Conservation (phyloP, 2,329 filamentous ascomycete species). For the Exophiala sp. region DNA sequence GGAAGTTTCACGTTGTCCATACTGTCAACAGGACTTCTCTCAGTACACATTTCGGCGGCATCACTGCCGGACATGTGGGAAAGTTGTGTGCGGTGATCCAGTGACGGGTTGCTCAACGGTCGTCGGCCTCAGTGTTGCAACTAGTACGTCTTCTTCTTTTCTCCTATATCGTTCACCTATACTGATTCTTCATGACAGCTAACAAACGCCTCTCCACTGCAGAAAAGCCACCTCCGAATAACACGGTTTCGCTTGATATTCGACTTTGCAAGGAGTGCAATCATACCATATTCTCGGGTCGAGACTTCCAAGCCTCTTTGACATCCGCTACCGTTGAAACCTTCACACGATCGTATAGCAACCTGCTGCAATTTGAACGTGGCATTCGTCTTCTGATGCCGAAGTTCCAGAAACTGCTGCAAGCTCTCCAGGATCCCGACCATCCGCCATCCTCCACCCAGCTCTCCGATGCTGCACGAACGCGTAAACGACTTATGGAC, state of each 20-base stretch:
- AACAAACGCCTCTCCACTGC: slow-evolving; percentile 19
- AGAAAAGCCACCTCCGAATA: slow-evolving; percentile 36
- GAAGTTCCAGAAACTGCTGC: slow-evolving; percentile 74
- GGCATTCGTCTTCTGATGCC: slow-evolving; percentile 80
- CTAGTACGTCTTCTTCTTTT: slow-evolving; percentile 46
- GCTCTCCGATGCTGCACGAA: slow-evolving; percentile 80
- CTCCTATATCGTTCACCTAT: slow-evolving; percentile 6
- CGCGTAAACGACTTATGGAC: slow-evolving; percentile 84
- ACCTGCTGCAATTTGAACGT: slow-evolving; percentile 79
- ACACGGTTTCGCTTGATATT: slow-evolving; percentile 67
- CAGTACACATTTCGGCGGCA: slow-evolving; percentile 90
- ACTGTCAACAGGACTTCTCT: slow-evolving; percentile 93
- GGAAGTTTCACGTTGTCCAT: slow-evolving; percentile 75
- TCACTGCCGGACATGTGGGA: slow-evolving; percentile 90
- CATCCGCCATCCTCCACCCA: slow-evolving; percentile 64
- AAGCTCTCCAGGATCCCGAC: slow-evolving; percentile 68
- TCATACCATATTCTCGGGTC: slow-evolving; percentile 65
- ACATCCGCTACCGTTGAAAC: slow-evolving; percentile 60
- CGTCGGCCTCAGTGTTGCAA: slow-evolving; percentile 72
- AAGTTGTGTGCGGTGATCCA: slow-evolving; percentile 86
- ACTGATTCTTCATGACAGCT: slow-evolving; percentile 25
- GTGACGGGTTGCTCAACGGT: slow-evolving; percentile 81
- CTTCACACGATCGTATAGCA: slow-evolving; percentile 66
- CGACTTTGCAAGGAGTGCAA: slow-evolving; percentile 92
- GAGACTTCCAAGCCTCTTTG: slow-evolving; percentile 72